These are phyloP conservation scores for Cladorrhinum sp. DNA, from an alignment of 2,329 filamentous ascomycete genomes.

Conservation along the genomic window DNA sequence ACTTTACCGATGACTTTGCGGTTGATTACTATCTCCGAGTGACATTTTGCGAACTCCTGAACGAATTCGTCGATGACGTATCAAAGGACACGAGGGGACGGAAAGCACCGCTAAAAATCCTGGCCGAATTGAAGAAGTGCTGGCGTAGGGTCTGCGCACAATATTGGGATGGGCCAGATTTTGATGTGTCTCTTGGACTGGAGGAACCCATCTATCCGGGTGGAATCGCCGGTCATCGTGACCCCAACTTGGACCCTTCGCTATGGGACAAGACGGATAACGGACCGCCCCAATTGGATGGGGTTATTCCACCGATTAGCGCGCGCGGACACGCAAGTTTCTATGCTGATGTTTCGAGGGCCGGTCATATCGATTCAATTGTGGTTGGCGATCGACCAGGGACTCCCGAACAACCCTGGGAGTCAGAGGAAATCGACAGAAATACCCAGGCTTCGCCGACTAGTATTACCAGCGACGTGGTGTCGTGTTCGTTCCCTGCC, in stretches of 20 bases:
- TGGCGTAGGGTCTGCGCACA: slow-evolving; percentile 88
- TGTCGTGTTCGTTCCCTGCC: slow-evolving; percentile 62
- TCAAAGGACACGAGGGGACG: slow-evolving; percentile 41
- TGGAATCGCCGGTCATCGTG: slow-evolving; percentile 62
- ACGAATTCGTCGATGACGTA: slow-evolving; percentile 60
- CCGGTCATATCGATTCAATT: slow-evolving; percentile 48
- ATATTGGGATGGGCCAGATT: slow-evolving; percentile 79
- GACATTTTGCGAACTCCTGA: slow-evolving; percentile 78
- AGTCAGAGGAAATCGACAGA: slow-evolving; percentile 31
- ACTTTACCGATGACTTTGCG: slow-evolving; percentile 93
- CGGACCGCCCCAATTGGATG: slow-evolving; percentile 45
- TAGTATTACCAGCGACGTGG: slow-evolving; percentile 58
- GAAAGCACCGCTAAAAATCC: slow-evolving; percentile 71
- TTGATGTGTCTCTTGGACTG: slow-evolving; percentile 57
- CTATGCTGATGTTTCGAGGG: slow-evolving; percentile 45
- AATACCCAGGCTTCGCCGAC: slow-evolving; percentile 48
- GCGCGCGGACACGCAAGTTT: slow-evolving; percentile 39
- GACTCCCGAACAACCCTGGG: slow-evolving; percentile 43
- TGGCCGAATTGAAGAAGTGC: slow-evolving; percentile 93
- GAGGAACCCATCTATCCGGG: slow-evolving; percentile 72
- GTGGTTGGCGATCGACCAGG: slow-evolving; percentile 43
- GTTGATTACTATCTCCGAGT: slow-evolving; percentile 68
- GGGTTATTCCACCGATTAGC: slow-evolving; percentile 33
- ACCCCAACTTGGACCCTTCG: slow-evolving; percentile 52
- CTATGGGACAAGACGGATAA: slow-evolving; percentile 50